Base-by-base conservation (phyloP, 768 basidiomycete genomes). In the Leccinum longicurvipes region DNA sequence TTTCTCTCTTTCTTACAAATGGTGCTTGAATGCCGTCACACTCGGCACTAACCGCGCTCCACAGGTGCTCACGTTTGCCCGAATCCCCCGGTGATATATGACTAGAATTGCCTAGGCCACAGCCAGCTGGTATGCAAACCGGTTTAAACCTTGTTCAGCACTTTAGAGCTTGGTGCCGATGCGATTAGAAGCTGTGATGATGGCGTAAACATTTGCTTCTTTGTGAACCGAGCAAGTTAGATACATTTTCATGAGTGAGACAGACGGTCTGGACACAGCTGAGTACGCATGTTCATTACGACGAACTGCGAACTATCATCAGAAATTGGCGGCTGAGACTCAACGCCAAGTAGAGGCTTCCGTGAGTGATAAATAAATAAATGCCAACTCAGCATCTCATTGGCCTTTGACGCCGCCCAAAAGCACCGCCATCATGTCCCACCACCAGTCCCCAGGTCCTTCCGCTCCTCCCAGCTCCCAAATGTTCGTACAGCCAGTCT, bases 401-500 rank as follows among this genome's bases (percentile, higher is more conserved):
- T 66, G 56, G 69, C 59, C 69, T 70, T 72, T 73, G 66, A 64
- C 68, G 63, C 66, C 63, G 45, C 45, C 48, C 53, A 53, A 50
- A 50, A 71, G 67, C 71, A 68, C 71, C 61, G 68, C 80, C 78
- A 78, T 75, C 82, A 88, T 87, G 86, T 86, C 86, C 63, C 76
- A 81, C 67, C 82, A 79, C 64, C 79, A 81, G 21, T 84, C 82
- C 64, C 81, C 82, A 60, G 78, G 76, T 57, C 74, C 78, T 55
- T 78, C 73, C 47, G 70, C 75, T 72, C 68, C 77, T 71, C 49
- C 77, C 67, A 72, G 39, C 61, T 51, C 71, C 67, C 73, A 73
- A 24, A 70, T 72, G 72, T 65, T 73, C 52, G 57, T 63, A 46
- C 72, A 67, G 53, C 61, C 73, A 15, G 12, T 63, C 48, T 60